Base-by-base conservation (phyloP, 768 basidiomycete species). In the Hortiboletus flavorubellus region DNA sequence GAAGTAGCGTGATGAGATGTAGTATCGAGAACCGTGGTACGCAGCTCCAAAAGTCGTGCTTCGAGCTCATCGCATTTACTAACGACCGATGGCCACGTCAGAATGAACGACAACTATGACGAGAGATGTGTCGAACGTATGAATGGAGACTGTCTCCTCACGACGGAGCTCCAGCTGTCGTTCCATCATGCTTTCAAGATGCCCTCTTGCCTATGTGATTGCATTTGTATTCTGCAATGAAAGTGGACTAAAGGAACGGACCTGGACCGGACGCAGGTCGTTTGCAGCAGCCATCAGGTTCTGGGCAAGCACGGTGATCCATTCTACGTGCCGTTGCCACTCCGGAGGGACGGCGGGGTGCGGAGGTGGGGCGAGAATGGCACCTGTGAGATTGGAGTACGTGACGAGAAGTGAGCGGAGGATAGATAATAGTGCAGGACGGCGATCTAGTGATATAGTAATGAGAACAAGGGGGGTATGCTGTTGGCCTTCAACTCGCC, bases 281-380 rank as follows among this genome's bases (percentile, higher is more conserved):
- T 96, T 96, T 37, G 89, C 90, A 16, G 90, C 89, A 14, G 87
- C 89, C 83, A 94, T 91, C 53, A 96, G 79, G 68, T 95, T 96
- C 68, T 91, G 88, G 8, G 84, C 84, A 50, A 93, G 80, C 2
- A 89, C 76, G 11, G 80, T 84, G 49, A 94, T 87, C 88, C 92
- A 92, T 65, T 91, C 88, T 2, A 89, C 76, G 51, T 87, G 82
- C 47, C 81, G 75, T 49, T 83, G 80, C 89, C 90, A 93, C 56
- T 89, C 85, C 29, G 88, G 85, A 53, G 75, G 74, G 41, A 70
- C 49, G 11, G 62, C 71, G 37, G 79, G 66, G 33, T 75, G 72
- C 12, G 83, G 81, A 12, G 85, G 84, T 0, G 91, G 89, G 0
- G 76, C 73, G 34, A 91, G 79, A 23, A 93, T 75, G 29, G 91